A percentile compares a stretch with the other conserved stretches of the same genome.
phyloP scores from a whole-genome alignment of 371 early-diverging fungal genomes.

The Catenaria anguillulae region DNA sequence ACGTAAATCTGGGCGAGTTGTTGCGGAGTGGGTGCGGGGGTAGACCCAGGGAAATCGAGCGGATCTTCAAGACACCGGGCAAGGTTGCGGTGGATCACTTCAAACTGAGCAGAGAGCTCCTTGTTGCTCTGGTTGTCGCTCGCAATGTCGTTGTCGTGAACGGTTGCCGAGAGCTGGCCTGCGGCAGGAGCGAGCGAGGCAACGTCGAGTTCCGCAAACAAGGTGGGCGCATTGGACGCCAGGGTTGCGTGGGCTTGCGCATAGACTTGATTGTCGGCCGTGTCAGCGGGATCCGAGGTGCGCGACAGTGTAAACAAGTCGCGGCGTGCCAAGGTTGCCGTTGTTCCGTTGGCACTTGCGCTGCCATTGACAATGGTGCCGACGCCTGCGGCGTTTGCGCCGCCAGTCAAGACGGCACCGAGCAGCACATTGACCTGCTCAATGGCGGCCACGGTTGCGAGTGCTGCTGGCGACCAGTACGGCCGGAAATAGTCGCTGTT shows the following conservation, averaged over 20 bases:
- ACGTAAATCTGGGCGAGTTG: neutral
- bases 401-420: no score
- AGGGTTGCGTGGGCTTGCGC: neutral
- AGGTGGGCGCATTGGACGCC: neutral
- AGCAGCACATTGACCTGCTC: neutral
- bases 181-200: neutral
- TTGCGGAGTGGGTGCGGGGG: no score
- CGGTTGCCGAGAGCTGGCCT: neutral
- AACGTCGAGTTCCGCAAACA: neutral
- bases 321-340: neutral
- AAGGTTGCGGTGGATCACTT: neutral
- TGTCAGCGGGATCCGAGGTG: no score
- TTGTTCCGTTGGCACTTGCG: neutral
- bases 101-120: neutral
- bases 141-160: neutral
- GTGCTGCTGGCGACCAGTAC: neutral
- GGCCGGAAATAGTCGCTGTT: neutral
- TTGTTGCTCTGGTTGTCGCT: neutral
- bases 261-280: no score
- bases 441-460: neutral
- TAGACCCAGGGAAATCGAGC: no score
- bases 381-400: no score
- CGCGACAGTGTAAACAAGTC: no score
- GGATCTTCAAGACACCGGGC: no score
- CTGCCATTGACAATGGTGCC: no score